These are phyloP conservation scores for Bjerkandera adusta DNA, from an alignment of 1,284 basidiomycete species.

Conservation along the genomic window DNA sequence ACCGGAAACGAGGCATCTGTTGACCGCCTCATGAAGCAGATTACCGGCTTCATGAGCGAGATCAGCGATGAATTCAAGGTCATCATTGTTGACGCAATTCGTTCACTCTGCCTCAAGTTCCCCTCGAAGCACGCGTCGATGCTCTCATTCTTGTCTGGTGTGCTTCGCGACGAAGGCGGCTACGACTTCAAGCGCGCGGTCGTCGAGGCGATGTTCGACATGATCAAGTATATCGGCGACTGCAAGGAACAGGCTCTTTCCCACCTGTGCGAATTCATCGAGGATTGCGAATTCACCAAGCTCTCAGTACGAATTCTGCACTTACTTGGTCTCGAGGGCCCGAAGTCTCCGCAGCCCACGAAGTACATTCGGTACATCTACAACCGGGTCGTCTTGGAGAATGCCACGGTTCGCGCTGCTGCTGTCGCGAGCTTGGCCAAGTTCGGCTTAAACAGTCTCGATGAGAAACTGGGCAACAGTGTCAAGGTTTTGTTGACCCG, in stretches of 20 bases:
- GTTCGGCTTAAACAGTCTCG: constrained; percentile 89
- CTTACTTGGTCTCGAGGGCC: constrained; percentile 93
- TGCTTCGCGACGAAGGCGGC: constrained; percentile 95
- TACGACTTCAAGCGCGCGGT: constrained; percentile 99
- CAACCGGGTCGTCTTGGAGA: constrained; percentile 98
- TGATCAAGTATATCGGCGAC: constrained; percentile 97
- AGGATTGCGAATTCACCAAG: constrained; percentile 99
- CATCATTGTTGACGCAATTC: constrained; percentile 98
- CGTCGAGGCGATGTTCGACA: constrained; percentile 99
- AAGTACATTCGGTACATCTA: constrained; percentile 99
- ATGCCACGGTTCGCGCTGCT: constrained; percentile 96
- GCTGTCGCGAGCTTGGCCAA: constrained; percentile 95
- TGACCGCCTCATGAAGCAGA: constrained; percentile 99
- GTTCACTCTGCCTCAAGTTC: constrained; percentile 98
- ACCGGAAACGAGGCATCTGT: constrained; percentile 99
- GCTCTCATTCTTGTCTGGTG: constrained; percentile 93
- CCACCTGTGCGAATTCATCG: constrained; percentile 99
- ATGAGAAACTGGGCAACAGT: constrained; percentile 79
- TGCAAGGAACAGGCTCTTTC: constrained; percentile 96
- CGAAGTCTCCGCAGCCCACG: constrained; percentile 91
- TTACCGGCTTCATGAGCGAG: constrained; percentile 98
- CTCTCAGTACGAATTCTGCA: constrained; percentile 96
- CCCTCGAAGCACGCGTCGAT: constrained; percentile 94
- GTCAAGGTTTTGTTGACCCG: constrained; percentile 84
- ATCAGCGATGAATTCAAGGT: constrained; percentile 99